Evolutionary conservation across 768 basidiomycete species (phyloP).

Genomic region (Boletales sp.): DNA sequence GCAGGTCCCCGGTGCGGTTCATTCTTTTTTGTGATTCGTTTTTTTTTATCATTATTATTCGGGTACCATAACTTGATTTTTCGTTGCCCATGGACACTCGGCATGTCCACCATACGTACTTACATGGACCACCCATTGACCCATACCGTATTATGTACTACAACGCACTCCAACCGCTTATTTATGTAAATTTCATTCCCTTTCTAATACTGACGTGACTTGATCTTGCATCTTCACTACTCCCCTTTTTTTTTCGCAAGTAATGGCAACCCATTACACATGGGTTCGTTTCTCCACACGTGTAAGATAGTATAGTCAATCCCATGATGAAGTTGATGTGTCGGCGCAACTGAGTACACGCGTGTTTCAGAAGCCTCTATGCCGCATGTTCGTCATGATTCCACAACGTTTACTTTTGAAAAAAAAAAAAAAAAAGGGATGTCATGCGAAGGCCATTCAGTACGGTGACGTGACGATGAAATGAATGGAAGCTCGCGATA

Average conservation of each 20-base stretch:
- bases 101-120: constrained; percentile 19
- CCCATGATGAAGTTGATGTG: no score
- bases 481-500: no score
- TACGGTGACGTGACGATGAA: no score
- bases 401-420: no score
- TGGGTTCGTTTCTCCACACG: background rate
- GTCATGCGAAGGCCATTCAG: no score
- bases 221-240: constrained; percentile 8
- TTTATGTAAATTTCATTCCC: background rate
- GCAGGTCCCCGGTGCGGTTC: constrained; percentile 4
- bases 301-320: background rate
- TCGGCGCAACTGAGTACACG: no score
- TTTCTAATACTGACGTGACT: constrained; percentile 9
- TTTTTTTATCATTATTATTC: constrained; percentile 6
- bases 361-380: no score
- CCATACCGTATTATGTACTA: constrained; percentile 14
- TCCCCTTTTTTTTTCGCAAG: no score
- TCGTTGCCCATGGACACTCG: background rate
- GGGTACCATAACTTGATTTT: constrained; percentile 8
- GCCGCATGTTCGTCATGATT: no score
- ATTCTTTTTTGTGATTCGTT: constrained; percentile 2
- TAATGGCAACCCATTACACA: background rate
- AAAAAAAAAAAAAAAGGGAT: no score
- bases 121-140: constrained; percentile 14
- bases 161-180: background rate